Percentiles rank a stretch among this genome's conserved stretches.
These are phyloP conservation scores for Alnus rubra DNA, from an alignment of 306 rosid species.

Conservation along the genomic window DNA sequence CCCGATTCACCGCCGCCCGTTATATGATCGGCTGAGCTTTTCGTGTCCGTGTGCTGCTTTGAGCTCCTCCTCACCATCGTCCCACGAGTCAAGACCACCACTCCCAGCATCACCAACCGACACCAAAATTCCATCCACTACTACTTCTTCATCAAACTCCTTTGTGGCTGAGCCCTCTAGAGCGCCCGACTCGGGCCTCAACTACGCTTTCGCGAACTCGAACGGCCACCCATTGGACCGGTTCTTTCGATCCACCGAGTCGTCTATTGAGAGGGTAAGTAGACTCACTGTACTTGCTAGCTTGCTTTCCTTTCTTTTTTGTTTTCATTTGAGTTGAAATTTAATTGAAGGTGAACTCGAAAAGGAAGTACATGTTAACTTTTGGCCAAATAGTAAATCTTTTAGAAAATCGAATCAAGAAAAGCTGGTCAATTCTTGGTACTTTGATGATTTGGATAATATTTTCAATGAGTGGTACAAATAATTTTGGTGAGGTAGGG, in stretches of 20 bases:
- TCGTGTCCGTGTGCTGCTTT: conserved; percentile 45
- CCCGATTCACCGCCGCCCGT: conserved; percentile 27
- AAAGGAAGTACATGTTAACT: neutral
- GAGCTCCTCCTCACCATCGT: conserved; percentile 55
- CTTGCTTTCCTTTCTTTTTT: neutral
- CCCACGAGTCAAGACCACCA: conserved; percentile 53
- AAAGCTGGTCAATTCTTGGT: neutral
- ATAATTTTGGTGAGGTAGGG: neutral
- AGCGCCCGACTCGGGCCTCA: conserved; percentile 39
- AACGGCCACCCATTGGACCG: conserved; percentile 43
- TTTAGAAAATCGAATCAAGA: neutral
- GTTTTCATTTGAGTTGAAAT: neutral
- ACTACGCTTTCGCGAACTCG: conserved; percentile 49
- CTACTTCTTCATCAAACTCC: conserved; percentile 37
- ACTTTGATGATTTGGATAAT: neutral
- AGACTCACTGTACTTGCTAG: neutral
- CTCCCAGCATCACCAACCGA: conserved; percentile 22
- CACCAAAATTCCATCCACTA: conserved; percentile 35
- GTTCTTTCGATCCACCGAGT: conserved; percentile 62
- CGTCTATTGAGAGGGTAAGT: conserved; percentile 81
- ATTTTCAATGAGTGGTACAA: too few relatives aligned
- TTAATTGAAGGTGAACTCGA: neutral
- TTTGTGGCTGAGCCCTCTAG: conserved; percentile 42
- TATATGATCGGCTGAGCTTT: conserved; percentile 23
- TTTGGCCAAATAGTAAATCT: neutral